Evolutionary conservation across 768 basidiomycete genomes (phyloP).

Genomic region (Tylopilus sp.): DNA sequence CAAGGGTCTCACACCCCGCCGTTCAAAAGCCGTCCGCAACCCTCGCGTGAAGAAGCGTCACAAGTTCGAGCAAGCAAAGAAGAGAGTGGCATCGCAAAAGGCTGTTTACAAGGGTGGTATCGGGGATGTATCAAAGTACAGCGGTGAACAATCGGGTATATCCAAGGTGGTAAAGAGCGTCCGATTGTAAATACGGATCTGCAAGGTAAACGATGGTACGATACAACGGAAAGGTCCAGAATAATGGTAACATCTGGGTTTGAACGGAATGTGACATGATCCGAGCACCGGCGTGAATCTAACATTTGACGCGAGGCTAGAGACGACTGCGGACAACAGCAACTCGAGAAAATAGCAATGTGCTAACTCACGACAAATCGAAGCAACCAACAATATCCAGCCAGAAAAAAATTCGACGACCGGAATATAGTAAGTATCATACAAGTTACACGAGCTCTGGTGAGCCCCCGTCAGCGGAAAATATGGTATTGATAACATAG

Average conservation of each 20-base stretch:
- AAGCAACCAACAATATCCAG: conserved; percentile 9
- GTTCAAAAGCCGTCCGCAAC: conserved; percentile 89
- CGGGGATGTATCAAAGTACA: conserved; percentile 70
- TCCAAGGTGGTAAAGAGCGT: conserved; percentile 86
- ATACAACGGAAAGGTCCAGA: conserved; percentile 13
- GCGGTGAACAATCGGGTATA: conserved; percentile 92
- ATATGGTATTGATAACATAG: conserved; percentile 30
- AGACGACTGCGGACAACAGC: background rate
- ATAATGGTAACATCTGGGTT: conserved; percentile 13
- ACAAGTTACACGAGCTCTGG: conserved; percentile 20
- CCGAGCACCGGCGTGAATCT: conserved; percentile 9
- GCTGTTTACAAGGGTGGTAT: conserved; percentile 91
- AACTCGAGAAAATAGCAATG: conserved; percentile 19
- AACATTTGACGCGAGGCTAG: conserved; percentile 7
- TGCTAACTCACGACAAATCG: conserved; percentile 9
- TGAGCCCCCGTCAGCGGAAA: conserved; percentile 8
- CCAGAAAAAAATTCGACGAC: conserved; percentile 9
- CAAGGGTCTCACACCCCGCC: conserved; percentile 87
- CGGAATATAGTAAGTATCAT: conserved; percentile 23
- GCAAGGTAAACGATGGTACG: conserved; percentile 1
- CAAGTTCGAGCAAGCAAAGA: conserved; percentile 93
- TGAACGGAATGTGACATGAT: conserved; percentile 7
- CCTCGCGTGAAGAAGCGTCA: conserved; percentile 96
- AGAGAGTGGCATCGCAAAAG: conserved; percentile 84
- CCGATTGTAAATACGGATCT: conserved; percentile 43